phyloP scores from a whole-genome alignment of 441 rosid genomes.

The Adansonia grandidieri region DNA sequence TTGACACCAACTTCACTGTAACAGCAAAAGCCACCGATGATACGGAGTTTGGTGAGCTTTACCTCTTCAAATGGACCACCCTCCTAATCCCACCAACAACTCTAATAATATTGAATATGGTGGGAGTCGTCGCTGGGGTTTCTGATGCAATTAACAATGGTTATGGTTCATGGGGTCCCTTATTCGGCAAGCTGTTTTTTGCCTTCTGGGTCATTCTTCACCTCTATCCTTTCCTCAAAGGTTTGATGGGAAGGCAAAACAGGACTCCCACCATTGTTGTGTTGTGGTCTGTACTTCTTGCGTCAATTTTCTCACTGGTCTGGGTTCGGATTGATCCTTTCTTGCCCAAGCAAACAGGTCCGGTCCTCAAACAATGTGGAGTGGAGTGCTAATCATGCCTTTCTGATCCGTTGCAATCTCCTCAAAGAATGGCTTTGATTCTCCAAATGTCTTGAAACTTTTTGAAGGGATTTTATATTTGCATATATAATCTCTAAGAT shows the following conservation, averaged over 20 bases:
- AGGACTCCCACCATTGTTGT: constrained; percentile 88
- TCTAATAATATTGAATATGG: constrained; percentile 80
- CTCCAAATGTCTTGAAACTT: neutral
- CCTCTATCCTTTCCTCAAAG: constrained; percentile 95
- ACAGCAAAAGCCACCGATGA: constrained; percentile 83
- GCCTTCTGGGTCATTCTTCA: constrained; percentile 95
- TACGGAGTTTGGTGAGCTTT: constrained; percentile 81
- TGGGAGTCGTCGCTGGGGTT: constrained; percentile 87
- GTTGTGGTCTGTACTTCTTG: constrained; percentile 83
- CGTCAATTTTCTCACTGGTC: constrained; percentile 81
- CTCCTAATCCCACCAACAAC: constrained; percentile 95
- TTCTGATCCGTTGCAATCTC: constrained; percentile 33
- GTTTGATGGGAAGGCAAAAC: constrained; percentile 85
- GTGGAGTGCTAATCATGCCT: constrained; percentile 67
- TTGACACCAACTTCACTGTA: constrained; percentile 92
- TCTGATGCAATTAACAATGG: constrained; percentile 93
- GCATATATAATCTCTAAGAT: neutral
- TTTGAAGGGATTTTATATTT: neutral
- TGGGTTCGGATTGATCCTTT: constrained; percentile 97
- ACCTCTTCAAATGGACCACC: constrained; percentile 92
- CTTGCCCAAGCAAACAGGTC: constrained; percentile 86
- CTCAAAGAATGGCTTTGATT: constrained; percentile 16
- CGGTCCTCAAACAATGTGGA: constrained; percentile 83
- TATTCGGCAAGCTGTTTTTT: constrained; percentile 88
- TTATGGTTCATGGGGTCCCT: constrained; percentile 87